Evolutionary conservation across 2,329 filamentous ascomycete genomes (phyloP).

Genomic region (Pseudocercospora eumusae): DNA sequence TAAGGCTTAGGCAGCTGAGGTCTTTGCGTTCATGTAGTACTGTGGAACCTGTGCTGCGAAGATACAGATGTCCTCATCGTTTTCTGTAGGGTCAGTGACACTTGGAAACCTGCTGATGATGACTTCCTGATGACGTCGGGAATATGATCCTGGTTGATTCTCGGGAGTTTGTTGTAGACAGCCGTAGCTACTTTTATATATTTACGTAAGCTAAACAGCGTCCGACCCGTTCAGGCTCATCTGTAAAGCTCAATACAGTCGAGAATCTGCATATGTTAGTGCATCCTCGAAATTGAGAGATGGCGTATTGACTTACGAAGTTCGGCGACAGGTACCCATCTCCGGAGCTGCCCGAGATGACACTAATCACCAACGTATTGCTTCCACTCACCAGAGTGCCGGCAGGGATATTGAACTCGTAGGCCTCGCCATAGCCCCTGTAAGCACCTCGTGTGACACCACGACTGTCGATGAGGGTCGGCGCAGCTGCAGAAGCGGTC

Average conservation of each 20-base stretch:
- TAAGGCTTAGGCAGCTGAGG: neutral
- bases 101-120: constrained; percentile 4
- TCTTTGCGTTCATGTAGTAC: neutral
- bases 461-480: constrained; percentile 20
- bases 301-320: constrained; percentile 15
- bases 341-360: constrained; percentile 15
- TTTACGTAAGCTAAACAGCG: neutral
- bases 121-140: constrained; percentile 3
- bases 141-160: constrained; percentile 1
- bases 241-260: constrained; percentile 27
- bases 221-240: neutral
- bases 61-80: neutral
- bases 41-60: neutral
- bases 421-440: constrained; percentile 21
- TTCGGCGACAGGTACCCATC: constrained; percentile 19
- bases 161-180: neutral
- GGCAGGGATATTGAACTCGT: constrained; percentile 18
- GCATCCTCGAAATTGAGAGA: neutral
- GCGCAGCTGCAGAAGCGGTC: constrained; percentile 5
- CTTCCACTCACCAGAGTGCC: constrained; percentile 13
- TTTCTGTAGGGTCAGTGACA: neutral
- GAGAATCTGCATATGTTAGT: constrained; percentile 18
- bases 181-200: neutral
- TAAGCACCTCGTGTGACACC: constrained; percentile 25
- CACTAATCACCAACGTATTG: constrained; percentile 19